Percentiles rank a stretch among this genome's conserved stretches.
These are phyloP conservation scores for Aspergillus hortae DNA, from an alignment of 2,329 filamentous ascomycete genomes.

Conservation along the genomic window DNA sequence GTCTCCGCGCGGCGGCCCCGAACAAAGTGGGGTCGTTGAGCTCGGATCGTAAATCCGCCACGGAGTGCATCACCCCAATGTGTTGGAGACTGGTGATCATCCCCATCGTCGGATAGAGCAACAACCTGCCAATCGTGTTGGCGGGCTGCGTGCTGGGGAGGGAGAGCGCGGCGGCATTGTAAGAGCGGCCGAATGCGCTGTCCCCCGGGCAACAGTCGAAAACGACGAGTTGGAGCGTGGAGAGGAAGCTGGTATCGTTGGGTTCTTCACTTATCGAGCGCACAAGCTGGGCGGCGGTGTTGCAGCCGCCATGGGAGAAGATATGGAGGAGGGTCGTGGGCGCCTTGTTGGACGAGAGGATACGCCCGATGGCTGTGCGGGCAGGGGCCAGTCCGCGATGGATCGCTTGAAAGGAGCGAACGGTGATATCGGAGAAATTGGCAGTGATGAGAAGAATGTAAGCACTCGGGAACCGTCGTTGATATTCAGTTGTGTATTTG, in stretches of 20 bases:
- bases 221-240: constrained; percentile 2
- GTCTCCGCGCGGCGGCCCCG: constrained; percentile 9
- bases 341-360: neutral
- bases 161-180: constrained; percentile 9
- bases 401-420: neutral
- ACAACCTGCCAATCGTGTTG: constrained; percentile 9
- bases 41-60: constrained; percentile 11
- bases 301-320: constrained; percentile 15
- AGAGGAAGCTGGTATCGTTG: neutral
- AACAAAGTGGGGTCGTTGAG: constrained; percentile 17
- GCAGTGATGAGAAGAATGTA: constrained; percentile 12
- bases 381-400: constrained; percentile 5
- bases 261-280: constrained; percentile 3
- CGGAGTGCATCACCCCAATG: constrained; percentile 7
- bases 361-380: neutral
- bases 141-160: constrained; percentile 6
- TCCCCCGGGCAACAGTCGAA: constrained; percentile 15
- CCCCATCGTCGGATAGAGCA: constrained; percentile 17
- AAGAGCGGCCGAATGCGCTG: constrained; percentile 6
- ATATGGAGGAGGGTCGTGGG: constrained; percentile 9
- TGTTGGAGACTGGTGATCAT: constrained; percentile 12
- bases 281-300: constrained; percentile 8
- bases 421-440: constrained; percentile 3
- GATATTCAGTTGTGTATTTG: constrained; percentile 12
- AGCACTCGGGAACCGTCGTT: neutral